Base-by-base conservation (phyloP, 2,329 filamentous ascomycete species). In the Ophiostoma ulmi region DNA sequence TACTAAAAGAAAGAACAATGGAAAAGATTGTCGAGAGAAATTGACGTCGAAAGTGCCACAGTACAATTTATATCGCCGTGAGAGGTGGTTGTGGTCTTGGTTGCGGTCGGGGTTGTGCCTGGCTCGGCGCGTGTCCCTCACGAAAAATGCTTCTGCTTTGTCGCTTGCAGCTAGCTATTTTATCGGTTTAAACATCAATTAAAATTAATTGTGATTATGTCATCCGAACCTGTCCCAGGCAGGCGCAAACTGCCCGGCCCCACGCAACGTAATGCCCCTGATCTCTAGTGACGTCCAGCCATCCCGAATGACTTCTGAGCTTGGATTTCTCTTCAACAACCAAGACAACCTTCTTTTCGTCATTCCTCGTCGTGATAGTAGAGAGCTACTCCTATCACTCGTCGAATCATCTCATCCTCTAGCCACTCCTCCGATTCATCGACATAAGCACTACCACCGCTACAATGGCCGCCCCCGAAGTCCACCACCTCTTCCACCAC, bases 401-500 rank as follows among this genome's bases (percentile, higher is more conserved):
- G 73, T 70, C 11, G 14, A 55, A 69, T 31, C 26, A 7, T 48
- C 39, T 67, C 14, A 8, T n/a, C 14, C 17, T 48, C 26, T 67
- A 13, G 7, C 44, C 13, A n/a, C 38, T 10, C 5, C 2, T 22
- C 36, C 2, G 22, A 36, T 36, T 26, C 26, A 20, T 31, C 7
- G 26, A 44, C 10, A 39, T 5, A 48, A 6, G 22, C 22, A 20
- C 35, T 3, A 58, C 44, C 26, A n/a, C 65, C 38, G 22, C 65
- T 22, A 48, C 65, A 26, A 67, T 98, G 94, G 85, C 92, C 70
- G 80, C 90, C 72, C 92, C 94, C 74, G 92, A 98, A 85, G 91
- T 97, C 72, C 93, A 98, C 82, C 94, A 98, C 78, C 90, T 99
- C 75, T 99, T 99, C 84, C 93, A 98, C 83, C 89, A 91, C 76